These are phyloP conservation scores for Plasmodium ovale DNA, from an alignment of 169 alveolate genomes.

Conservation along the genomic window DNA sequence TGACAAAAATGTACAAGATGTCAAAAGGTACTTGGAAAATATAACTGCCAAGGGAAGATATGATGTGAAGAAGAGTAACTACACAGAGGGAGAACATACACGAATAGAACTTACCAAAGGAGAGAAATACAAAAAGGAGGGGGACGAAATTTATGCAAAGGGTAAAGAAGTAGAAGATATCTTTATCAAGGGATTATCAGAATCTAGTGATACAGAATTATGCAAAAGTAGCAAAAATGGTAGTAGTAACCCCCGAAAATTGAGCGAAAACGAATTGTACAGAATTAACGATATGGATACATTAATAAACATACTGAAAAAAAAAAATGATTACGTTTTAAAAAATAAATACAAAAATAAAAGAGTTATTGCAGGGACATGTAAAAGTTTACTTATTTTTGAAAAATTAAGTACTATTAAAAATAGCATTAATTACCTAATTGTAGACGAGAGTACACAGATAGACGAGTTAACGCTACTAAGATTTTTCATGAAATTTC, in stretches of 20 bases:
- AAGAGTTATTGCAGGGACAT: conserved; percentile 69
- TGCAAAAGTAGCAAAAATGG: background rate
- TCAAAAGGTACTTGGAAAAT: conserved; percentile 5
- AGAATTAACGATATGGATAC: conserved; percentile 27
- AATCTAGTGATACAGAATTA: background rate
- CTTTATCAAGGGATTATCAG: background rate
- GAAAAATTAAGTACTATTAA: conserved; percentile 35
- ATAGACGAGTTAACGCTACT: conserved; percentile 47
- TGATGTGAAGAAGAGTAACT: background rate
- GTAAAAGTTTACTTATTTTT: conserved; percentile 36
- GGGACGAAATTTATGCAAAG: background rate
- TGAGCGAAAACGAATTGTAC: background rate
- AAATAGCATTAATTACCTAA: conserved; percentile 25
- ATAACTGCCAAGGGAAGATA: background rate
- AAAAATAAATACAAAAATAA: conserved; percentile 50
- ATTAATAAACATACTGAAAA: conserved; percentile 7
- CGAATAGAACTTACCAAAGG: background rate
- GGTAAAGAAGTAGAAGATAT: background rate
- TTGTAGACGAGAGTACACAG: conserved; percentile 64
- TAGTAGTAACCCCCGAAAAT: background rate
- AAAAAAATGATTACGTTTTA: conserved; percentile 15
- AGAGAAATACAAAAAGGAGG: background rate
- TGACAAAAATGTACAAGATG: conserved; percentile 3
- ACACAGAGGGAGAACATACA: background rate
- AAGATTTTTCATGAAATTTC: conserved; percentile 23